These are phyloP conservation scores for Platanthera zijinensis DNA, from an alignment of 106 monocot genomes.

Conservation along the genomic window DNA sequence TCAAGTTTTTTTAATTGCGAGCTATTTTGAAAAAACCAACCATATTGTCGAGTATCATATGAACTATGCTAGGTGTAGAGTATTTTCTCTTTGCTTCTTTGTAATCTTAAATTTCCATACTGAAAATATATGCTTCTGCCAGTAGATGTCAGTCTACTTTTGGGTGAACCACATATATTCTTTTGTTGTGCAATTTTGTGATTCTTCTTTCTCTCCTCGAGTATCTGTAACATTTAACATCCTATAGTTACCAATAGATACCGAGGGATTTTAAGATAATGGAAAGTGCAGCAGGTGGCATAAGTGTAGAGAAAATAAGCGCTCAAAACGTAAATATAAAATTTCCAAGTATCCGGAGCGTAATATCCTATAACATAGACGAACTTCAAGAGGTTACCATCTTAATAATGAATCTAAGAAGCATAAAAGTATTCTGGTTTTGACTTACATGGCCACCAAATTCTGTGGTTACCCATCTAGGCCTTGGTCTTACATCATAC, in stretches of 20 bases:
- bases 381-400: background rate
- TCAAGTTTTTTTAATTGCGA: too few relatives aligned
- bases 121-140: too few relatives aligned
- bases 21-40: too few relatives aligned
- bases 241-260: too few relatives aligned
- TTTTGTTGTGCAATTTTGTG: too few relatives aligned
- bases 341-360: background rate
- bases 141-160: too few relatives aligned
- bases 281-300: background rate
- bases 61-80: too few relatives aligned
- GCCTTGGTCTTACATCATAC: conserved; percentile 68
- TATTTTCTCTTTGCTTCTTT: too few relatives aligned
- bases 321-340: background rate
- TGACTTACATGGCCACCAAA: conserved; percentile 93
- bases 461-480: conserved; percentile 75
- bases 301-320: background rate
- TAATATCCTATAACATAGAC: background rate
- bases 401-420: background rate
- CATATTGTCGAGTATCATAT: too few relatives aligned
- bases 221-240: background rate
- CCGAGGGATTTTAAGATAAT: too few relatives aligned
- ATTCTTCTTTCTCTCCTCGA: background rate
- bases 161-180: too few relatives aligned
- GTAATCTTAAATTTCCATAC: too few relatives aligned
- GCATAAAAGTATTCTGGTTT: background rate